phyloP scores from a whole-genome alignment of 208 protist genomes.

The Crithidia fasciculata region DNA sequence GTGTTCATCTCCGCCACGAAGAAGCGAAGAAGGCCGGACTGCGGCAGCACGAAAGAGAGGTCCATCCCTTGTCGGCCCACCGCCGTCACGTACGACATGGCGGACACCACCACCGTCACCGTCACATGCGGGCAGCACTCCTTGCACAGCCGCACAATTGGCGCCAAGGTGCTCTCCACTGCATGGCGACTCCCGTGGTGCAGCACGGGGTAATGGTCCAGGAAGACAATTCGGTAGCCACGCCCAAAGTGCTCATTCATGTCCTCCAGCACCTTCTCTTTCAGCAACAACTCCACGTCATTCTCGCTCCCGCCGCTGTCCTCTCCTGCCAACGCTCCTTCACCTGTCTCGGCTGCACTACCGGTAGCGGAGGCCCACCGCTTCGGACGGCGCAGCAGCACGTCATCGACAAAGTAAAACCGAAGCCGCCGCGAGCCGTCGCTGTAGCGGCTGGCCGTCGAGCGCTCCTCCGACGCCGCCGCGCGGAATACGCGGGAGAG shows the following conservation, averaged over 20 bases:
- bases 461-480: constrained; percentile 18
- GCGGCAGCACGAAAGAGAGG: constrained; percentile 60
- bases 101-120: constrained; percentile 76
- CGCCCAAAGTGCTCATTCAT: constrained; percentile 49
- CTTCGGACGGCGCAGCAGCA: constrained; percentile 36
- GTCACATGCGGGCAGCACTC: constrained; percentile 25
- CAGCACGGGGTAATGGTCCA: constrained; percentile 82
- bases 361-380: neutral
- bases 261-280: constrained; percentile 22
- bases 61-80: constrained; percentile 34
- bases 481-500: constrained; percentile 74
- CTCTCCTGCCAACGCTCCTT: too few relatives aligned
- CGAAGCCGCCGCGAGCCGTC: constrained; percentile 65
- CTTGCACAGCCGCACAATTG: constrained; percentile 50
- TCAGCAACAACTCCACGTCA: constrained; percentile 14
- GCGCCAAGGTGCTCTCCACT: constrained; percentile 46
- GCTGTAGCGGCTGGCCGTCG: constrained; percentile 39
- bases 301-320: too few relatives aligned
- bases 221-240: constrained; percentile 74
- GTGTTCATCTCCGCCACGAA: constrained; percentile 74
- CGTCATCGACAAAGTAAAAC: constrained; percentile 78
- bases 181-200: constrained; percentile 70
- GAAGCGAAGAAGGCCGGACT: constrained; percentile 64
- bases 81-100: constrained; percentile 74
- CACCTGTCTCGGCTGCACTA: too few relatives aligned